A percentile compares a stretch with the other conserved stretches of the same genome.
Evolutionary conservation across 257 asterid genomes (phyloP).

Genomic region (Marsdenia floribunda): DNA sequence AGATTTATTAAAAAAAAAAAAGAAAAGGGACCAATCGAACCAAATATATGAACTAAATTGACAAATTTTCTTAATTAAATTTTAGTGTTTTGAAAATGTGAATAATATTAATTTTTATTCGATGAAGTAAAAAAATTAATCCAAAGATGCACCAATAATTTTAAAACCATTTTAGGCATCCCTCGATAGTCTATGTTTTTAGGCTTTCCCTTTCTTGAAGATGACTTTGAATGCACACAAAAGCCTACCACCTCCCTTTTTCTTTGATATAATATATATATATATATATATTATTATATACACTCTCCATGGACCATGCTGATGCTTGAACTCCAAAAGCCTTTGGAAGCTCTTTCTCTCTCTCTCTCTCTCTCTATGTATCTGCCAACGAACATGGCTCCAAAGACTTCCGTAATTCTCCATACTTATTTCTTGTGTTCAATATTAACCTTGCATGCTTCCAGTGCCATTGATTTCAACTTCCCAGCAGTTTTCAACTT

Average conservation of each 20-base stretch:
- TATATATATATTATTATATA: too few relatives aligned
- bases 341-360: neutral
- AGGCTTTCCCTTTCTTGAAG: conserved; percentile 21
- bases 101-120: too few relatives aligned
- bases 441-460: conserved; percentile 21
- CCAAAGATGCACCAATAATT: neutral
- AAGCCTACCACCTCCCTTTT: conserved; percentile 22
- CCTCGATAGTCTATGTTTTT: neutral
- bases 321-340: neutral
- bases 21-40: too few relatives aligned
- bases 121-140: too few relatives aligned
- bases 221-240: conserved; percentile 49
- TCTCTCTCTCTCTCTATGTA: neutral
- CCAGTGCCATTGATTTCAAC: conserved; percentile 60
- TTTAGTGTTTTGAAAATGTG: too few relatives aligned
- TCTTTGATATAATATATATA: conserved; percentile 14
- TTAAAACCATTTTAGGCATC: neutral
- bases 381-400: conserved; percentile 38
- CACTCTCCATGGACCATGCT: conserved; percentile 5
- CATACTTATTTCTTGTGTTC: conserved; percentile 23
- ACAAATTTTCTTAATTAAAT: too few relatives aligned
- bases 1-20: too few relatives aligned
- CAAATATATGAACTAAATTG: too few relatives aligned
- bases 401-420: conserved; percentile 24
- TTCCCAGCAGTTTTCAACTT: conserved; percentile 93